These are phyloP conservation scores for Mucor ambiguus DNA, from an alignment of 371 early-diverging fungal species.

Conservation along the genomic window DNA sequence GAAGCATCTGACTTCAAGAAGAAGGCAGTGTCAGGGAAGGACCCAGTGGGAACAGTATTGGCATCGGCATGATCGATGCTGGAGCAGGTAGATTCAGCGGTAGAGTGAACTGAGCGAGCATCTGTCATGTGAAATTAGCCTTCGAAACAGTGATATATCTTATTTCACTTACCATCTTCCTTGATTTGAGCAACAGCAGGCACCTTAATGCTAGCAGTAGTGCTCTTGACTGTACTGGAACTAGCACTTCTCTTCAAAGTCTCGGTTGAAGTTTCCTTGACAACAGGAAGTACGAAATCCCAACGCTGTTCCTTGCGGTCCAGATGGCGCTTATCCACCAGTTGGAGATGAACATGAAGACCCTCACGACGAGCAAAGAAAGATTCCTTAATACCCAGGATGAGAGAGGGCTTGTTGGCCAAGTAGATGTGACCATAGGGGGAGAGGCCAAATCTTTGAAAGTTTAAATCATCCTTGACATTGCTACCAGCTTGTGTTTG, in stretches of 20 bases:
- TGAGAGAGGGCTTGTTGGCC: constrained; percentile 40
- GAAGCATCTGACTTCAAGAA: constrained; percentile 44
- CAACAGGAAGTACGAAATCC: constrained; percentile 46
- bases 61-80: constrained; percentile 39
- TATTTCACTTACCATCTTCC: constrained; percentile 37
- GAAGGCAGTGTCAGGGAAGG: constrained; percentile 45
- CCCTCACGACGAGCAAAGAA: constrained; percentile 53
- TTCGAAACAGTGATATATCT: not conserved
- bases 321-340: constrained; percentile 39
- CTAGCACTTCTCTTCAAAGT: constrained; percentile 19
- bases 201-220: constrained; percentile 11
- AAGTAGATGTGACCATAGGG: constrained; percentile 50
- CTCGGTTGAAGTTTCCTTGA: constrained; percentile 22
- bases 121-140: constrained; percentile 17
- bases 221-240: constrained; percentile 20
- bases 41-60: constrained; percentile 30
- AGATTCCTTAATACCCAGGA: constrained; percentile 57
- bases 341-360: constrained; percentile 48
- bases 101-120: constrained; percentile 37
- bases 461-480: constrained; percentile 27
- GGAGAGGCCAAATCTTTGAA: constrained; percentile 40
- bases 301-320: constrained; percentile 51
- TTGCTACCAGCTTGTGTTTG: constrained; percentile 33
- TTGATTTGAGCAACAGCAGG: constrained; percentile 37
- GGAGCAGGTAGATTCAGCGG: constrained; percentile 28